Evolutionary conservation across 1,284 basidiomycete genomes (phyloP).

Genomic region (Ceratobasidium sp.): DNA sequence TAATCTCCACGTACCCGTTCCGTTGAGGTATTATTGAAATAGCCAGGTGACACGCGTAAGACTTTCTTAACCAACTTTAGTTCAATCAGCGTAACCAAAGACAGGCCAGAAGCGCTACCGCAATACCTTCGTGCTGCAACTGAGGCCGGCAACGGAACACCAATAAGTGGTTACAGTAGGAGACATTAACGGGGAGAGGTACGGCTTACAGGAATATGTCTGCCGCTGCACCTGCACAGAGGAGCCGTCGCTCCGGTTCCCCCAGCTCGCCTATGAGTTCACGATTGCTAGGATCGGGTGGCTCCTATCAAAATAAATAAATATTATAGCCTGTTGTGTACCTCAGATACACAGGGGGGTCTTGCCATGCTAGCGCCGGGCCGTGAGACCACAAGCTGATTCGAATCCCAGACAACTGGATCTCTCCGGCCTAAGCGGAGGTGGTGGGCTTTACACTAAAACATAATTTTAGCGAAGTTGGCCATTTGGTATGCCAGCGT

Average conservation of each 20-base stretch:
- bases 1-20: not conserved
- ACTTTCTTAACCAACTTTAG: slow-evolving; percentile 7
- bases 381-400: too few relatives aligned
- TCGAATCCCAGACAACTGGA: too few relatives aligned
- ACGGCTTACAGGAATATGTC: not conserved
- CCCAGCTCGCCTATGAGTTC: not conserved
- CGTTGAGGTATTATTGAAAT: not conserved
- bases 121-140: not conserved
- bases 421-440: too few relatives aligned
- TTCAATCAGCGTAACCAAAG: not conserved
- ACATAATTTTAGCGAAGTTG: too few relatives aligned
- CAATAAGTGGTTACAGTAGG: too few relatives aligned
- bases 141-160: not conserved
- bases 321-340: too few relatives aligned
- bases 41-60: not conserved
- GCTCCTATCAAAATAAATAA: not conserved
- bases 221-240: not conserved
- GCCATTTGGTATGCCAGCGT: too few relatives aligned
- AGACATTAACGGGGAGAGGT: too few relatives aligned
- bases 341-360: too few relatives aligned
- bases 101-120: not conserved
- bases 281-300: not conserved
- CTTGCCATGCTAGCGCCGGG: too few relatives aligned
- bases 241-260: not conserved
- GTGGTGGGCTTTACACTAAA: too few relatives aligned